Conservation (phyloP, 2,329 filamentous ascomycete species). For the Alternaria sp. region DNA sequence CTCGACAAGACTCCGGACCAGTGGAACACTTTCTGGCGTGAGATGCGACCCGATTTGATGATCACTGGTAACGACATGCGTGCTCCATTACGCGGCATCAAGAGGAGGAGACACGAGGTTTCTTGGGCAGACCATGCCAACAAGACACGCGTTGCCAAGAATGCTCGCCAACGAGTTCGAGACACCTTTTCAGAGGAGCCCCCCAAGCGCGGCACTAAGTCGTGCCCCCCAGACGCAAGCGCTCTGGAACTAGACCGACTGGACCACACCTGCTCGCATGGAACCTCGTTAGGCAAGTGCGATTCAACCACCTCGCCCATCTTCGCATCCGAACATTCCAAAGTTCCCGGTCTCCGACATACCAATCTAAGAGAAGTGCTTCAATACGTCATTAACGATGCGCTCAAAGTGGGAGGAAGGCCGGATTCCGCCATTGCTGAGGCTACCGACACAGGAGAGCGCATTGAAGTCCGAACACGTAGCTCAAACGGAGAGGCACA, state of each 20-base stretch:
- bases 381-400: constrained; percentile 62
- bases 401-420: constrained; percentile 61
- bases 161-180: constrained; percentile 38
- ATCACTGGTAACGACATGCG: constrained; percentile 55
- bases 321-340: constrained; percentile 51
- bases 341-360: constrained; percentile 58
- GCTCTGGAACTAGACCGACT: constrained; percentile 25
- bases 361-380: constrained; percentile 60
- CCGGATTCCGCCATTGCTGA: constrained; percentile 61
- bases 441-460: constrained; percentile 58
- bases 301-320: constrained; percentile 42
- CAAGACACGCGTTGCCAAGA: constrained; percentile 37
- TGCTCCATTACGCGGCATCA: constrained; percentile 52
- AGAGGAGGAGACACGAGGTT: constrained; percentile 55
- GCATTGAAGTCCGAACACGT: constrained; percentile 58
- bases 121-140: constrained; percentile 34
- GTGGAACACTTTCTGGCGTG: constrained; percentile 40
- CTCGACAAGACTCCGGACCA: constrained; percentile 42
- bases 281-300: constrained; percentile 30
- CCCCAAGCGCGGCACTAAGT: constrained; percentile 25
- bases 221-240: constrained; percentile 24
- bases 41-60: constrained; percentile 56
- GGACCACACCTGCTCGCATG: constrained; percentile 36
- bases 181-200: constrained; percentile 45
- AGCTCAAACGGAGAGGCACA: constrained; percentile 56